Percentiles rank a stretch among this genome's conserved stretches.
Conservation (phyloP, 2,329 filamentous ascomycete genomes). For the Cordyceps tenuipes region DNA sequence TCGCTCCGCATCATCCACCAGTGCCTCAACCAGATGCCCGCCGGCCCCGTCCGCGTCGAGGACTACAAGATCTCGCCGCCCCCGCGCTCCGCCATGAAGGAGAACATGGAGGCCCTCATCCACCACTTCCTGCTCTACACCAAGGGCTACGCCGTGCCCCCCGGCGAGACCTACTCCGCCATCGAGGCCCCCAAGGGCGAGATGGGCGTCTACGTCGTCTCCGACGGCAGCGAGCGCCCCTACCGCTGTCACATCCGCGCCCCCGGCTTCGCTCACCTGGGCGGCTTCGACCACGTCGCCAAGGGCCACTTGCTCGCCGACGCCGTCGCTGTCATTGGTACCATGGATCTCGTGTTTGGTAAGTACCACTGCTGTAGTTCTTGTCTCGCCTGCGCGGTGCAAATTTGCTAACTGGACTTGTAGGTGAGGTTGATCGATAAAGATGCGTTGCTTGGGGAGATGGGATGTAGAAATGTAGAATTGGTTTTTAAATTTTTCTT, state of each 20-base stretch:
- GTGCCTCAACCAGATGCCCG: slow-evolving; percentile 97
- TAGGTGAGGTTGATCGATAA: slow-evolving; percentile 56
- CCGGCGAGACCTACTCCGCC: slow-evolving; percentile 93
- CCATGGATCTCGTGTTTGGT: slow-evolving; percentile 87
- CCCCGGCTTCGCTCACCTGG: slow-evolving; percentile 90
- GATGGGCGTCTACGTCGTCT: slow-evolving; percentile 96
- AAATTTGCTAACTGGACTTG: slow-evolving; percentile 25
- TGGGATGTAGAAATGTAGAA: slow-evolving; percentile 21
- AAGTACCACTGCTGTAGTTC: slow-evolving; percentile 28
- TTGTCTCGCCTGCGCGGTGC: too few relatives aligned
- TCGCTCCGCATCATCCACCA: slow-evolving; percentile 97
- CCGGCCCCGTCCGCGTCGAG: slow-evolving; percentile 87
- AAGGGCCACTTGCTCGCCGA: slow-evolving; percentile 92
- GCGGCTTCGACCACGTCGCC: slow-evolving; percentile 86
- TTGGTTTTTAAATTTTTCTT: slow-evolving; percentile 22
- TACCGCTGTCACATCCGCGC: slow-evolving; percentile 97
- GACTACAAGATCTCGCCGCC: slow-evolving; percentile 98
- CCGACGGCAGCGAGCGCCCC: slow-evolving; percentile 89
- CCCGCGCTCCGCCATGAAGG: slow-evolving; percentile 97
- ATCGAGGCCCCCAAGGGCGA: slow-evolving; percentile 99
- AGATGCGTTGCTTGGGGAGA: slow-evolving; percentile 14
- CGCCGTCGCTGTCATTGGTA: slow-evolving; percentile 89
- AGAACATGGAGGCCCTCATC: slow-evolving; percentile 99
- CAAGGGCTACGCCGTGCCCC: slow-evolving; percentile 95
- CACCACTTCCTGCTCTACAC: slow-evolving; percentile 99